Evolutionary conservation across 2,329 filamentous ascomycete species (phyloP), one percentile per base, ranked within the genome.

Genomic region (Trichoderma sp.): DNA sequence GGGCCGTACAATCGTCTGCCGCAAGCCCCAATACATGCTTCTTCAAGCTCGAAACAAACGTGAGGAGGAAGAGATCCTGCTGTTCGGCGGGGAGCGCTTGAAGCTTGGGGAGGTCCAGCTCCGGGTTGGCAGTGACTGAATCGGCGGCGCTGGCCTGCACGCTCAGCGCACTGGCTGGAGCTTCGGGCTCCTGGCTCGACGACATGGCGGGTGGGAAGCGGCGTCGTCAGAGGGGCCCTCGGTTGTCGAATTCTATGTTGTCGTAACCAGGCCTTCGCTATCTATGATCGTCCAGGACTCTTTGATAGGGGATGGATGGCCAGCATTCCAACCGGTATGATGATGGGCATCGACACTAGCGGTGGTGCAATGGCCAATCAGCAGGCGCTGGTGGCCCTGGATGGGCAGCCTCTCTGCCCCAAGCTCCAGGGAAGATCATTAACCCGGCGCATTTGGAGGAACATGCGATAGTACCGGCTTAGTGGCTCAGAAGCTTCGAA

Each of bases 41-140:
- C 71, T 89, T 90, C 68, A 99, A 85, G 70, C 91, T 89, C 32
- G 94, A 91, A 43, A 94, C 91, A 77, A 96, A 97, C 30, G 90
- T 96, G 70, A 99, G 86, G 71, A 99, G 87, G 79, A 96, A 96
- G 14, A 99, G 88, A 76, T 97, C 94, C 81, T 99, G 96, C 79
- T 99, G 96, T 82, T 99, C 96, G 66, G 92, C 89, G 54, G 95
- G 93, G 58, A 98, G 88, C 64, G 92, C 87, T 80, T 97, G 91
- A 59, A 99, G 89, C 85, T 97, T 97, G 75, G 90, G 83, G 74
- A 97, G 83, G 78, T 99, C 94, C 79, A 99, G 91, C 83, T 97
- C 92, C 61, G 90, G 90, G 76, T 88, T 90, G 70, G 83, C 80
- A 72, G 80, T 83, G 71, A 81, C 81, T 69, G 81, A 74, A 73